A percentile compares a stretch with the other conserved stretches of the same genome.
phyloP scores from a whole-genome alignment of 495 filamentous ascomycete species.

The Talaromyces thailandensis region DNA sequence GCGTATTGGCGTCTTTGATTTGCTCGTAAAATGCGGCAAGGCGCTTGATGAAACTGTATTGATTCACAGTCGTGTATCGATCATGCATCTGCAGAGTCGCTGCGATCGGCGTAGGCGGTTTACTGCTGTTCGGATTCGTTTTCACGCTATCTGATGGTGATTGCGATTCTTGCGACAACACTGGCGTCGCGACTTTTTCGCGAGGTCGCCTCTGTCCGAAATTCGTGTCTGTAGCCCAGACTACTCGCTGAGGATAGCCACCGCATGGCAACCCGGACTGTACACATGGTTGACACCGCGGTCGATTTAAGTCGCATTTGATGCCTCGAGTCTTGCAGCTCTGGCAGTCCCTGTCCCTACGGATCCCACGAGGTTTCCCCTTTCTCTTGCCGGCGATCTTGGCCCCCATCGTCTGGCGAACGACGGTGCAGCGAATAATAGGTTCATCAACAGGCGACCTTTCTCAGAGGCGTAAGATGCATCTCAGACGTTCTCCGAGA shows the following conservation, averaged over 20 bases:
- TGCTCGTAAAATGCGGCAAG: conserved; percentile 22
- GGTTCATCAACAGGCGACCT: background rate
- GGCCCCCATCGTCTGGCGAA: conserved; percentile 5
- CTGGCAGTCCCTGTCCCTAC: conserved; percentile 24
- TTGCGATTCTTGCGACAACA: conserved; percentile 7
- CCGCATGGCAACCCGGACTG: conserved; percentile 15
- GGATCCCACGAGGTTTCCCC: conserved; percentile 24
- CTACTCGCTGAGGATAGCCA: conserved; percentile 23
- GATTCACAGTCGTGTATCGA: conserved; percentile 12
- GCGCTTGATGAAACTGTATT: conserved; percentile 25
- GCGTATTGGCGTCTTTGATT: conserved; percentile 10
- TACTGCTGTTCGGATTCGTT: background rate
- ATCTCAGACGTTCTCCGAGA: background rate
- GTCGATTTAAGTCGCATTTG: conserved; percentile 27
- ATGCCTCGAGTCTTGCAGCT: conserved; percentile 18
- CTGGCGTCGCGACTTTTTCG: background rate
- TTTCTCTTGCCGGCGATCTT: conserved; percentile 2
- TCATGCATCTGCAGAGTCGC: conserved; percentile 2
- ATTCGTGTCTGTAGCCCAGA: conserved; percentile 20
- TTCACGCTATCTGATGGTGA: background rate
- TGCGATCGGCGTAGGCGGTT: conserved; percentile 4
- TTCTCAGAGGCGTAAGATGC: background rate
- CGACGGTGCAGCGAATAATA: background rate
- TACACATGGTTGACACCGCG: conserved; percentile 20
- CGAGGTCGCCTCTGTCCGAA: background rate